Base-by-base conservation (phyloP, 2,329 filamentous ascomycete species). In the Fusarium zealandicum region DNA sequence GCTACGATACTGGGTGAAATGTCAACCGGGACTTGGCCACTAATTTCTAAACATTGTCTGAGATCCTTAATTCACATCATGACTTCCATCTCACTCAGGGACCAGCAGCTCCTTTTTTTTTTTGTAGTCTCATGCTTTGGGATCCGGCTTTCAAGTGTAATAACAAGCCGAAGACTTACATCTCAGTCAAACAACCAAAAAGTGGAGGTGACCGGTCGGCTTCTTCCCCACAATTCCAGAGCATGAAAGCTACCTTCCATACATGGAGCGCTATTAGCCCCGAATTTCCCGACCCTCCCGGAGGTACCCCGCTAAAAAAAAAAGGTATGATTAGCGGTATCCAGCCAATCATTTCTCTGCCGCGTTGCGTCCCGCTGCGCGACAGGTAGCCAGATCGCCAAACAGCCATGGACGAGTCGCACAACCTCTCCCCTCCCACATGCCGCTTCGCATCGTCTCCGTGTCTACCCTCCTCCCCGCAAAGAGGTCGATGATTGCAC, bases 401-500 rank as follows among this genome's bases (percentile, higher is more conserved):
- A 54, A 9, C 22, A 25, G 22, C 22, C 42, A 35, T n/a, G 46
- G 35, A 30, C 47, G 39, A 52, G 22, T 41, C 53, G 43, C 43
- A 25, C 20, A 32, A 20, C 39, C 42, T 38, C 32, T 37, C 42
- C 40, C 47, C 30, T 54, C 48, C 57, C 54, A 49, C 52, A 43
- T 51, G 51, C 44, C 16, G 18, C 35, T 39, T 54, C 22, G 30
- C 25, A 49, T 46, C 41, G 16, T 40, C 39, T 36, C 17, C 38
- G 37, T 37, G 32, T 38, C 45, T 41, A 22, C 22, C 28, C 31
- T 48, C 14, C 37, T 27, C 25, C 37, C 37, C 54, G 33, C 40
- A 40, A 51, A 54, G 28, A 54, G 42, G 55, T 71, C 58, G 53
- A 75, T 75, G 73, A 68, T 57, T 48, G 40, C 56, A 54, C 57